A percentile compares a stretch with the other conserved stretches of the same genome.
phyloP scores from a whole-genome alignment of 2,329 filamentous ascomycete genomes.

The Eurotiales sp. region DNA sequence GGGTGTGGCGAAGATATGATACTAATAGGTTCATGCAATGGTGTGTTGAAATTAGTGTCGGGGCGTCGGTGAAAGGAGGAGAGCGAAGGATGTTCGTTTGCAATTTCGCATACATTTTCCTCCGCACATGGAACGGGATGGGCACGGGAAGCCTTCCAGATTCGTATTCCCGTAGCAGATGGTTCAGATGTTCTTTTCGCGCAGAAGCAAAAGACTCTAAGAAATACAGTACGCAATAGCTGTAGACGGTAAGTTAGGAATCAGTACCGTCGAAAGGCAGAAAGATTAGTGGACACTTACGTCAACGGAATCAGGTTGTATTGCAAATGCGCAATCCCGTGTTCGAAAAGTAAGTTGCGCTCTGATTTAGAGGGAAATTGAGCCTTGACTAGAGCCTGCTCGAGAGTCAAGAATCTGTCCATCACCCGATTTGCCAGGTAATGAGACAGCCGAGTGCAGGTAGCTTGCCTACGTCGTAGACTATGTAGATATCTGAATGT shows the following conservation, averaged over 20 bases:
- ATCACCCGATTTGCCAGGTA: conserved; percentile 41
- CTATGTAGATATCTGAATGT: conserved; percentile 39
- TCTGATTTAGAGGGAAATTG: conserved; percentile 32
- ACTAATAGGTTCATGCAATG: conserved; percentile 41
- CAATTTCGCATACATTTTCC: conserved; percentile 32
- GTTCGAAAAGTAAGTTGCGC: conserved; percentile 31
- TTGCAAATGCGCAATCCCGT: conserved; percentile 31
- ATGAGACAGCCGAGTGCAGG: conserved; percentile 37
- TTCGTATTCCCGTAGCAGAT: conserved; percentile 35
- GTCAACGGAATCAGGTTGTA: conserved; percentile 41
- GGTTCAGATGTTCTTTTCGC: conserved; percentile 35
- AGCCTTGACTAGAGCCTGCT: conserved; percentile 28
- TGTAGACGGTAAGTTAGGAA: conserved; percentile 18
- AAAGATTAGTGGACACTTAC: conserved; percentile 23
- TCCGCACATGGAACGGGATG: conserved; percentile 31
- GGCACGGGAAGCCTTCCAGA: conserved; percentile 36
- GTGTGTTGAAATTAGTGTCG: conserved; percentile 38
- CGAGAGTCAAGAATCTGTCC: conserved; percentile 33
- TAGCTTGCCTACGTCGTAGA: conserved; percentile 34
- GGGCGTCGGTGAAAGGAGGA: conserved; percentile 39
- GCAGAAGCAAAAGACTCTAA: conserved; percentile 38
- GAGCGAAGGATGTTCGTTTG: conserved; percentile 36
- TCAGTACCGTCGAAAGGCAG: conserved; percentile 1
- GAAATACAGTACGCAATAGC: conserved; percentile 41
- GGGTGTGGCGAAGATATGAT: conserved; percentile 35